phyloP scores from a whole-genome alignment of 2,329 filamentous ascomycete genomes.

The Talaromyces sp. region DNA sequence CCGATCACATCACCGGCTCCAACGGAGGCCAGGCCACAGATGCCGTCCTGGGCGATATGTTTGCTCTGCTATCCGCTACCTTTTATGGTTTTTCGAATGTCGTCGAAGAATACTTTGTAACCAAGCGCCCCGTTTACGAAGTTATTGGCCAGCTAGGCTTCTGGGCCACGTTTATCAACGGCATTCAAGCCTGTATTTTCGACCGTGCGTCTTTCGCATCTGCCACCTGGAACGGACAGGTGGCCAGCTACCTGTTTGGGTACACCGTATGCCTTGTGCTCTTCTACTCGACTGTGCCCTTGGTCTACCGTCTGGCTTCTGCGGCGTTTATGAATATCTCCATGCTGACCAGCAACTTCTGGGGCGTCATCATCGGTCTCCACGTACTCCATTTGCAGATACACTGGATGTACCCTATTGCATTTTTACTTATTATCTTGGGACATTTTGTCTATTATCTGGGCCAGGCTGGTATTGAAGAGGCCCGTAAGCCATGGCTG shows the following conservation, averaged over 20 bases:
- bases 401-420: constrained; percentile 90
- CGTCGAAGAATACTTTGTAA: constrained; percentile 90
- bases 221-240: constrained; percentile 60
- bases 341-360: constrained; percentile 90
- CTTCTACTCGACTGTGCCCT: constrained; percentile 83
- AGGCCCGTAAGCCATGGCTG: constrained; percentile 92
- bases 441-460: constrained; percentile 86
- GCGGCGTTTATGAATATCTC: constrained; percentile 97
- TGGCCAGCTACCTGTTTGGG: constrained; percentile 79
- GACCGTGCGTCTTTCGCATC: constrained; percentile 67
- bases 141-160: constrained; percentile 87
- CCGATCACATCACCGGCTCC: constrained; percentile 73
- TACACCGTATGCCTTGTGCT: constrained; percentile 78
- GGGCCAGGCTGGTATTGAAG: constrained; percentile 73
- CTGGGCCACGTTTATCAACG: constrained; percentile 87
- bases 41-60: constrained; percentile 88
- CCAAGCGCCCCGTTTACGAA: constrained; percentile 81
- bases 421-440: constrained; percentile 85
- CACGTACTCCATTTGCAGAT: constrained; percentile 75
- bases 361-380: constrained; percentile 90
- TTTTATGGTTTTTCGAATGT: constrained; percentile 90
- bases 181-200: constrained; percentile 84
- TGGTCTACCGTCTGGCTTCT: constrained; percentile 82
- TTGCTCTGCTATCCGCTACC: constrained; percentile 81
- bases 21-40: constrained; percentile 54